Percentiles rank a stretch among this genome's conserved stretches.
These are phyloP conservation scores for Backusella mclennaniae DNA, from an alignment of 192 early-diverging fungal genomes.

Conservation along the genomic window DNA sequence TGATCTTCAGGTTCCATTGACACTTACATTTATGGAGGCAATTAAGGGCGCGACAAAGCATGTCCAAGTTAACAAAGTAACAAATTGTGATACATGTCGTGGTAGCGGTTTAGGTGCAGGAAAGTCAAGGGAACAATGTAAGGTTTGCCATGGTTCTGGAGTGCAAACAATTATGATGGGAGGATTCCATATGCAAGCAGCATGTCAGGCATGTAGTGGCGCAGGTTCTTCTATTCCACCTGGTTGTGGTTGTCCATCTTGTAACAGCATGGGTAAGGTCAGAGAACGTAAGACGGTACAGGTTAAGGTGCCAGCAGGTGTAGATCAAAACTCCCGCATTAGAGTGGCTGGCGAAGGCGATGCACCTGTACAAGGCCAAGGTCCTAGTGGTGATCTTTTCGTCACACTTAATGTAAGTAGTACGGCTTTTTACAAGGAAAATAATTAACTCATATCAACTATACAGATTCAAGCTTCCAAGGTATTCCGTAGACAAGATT, in stretches of 20 bases:
- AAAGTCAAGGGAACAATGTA: slow-evolving; percentile 67
- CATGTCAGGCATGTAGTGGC: slow-evolving; percentile 84
- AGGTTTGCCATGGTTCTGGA: slow-evolving; percentile 80
- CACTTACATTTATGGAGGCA: slow-evolving; percentile 89
- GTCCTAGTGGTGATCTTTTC: slow-evolving; percentile 80
- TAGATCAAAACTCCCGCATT: slow-evolving; percentile 81
- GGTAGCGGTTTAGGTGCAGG: slow-evolving; percentile 83
- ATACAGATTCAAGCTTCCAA: slow-evolving; percentile 40
- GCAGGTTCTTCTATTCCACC: slow-evolving; percentile 67
- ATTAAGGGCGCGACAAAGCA: slow-evolving; percentile 72
- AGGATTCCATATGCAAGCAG: slow-evolving; percentile 88
- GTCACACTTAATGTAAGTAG: slow-evolving; percentile 70
- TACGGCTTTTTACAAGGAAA: neutral
- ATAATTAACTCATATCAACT: neutral
- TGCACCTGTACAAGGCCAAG: slow-evolving; percentile 69
- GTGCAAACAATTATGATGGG: slow-evolving; percentile 78
- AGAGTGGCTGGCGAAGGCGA: slow-evolving; percentile 80
- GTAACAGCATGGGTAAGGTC: slow-evolving; percentile 80
- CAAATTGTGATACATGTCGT: slow-evolving; percentile 74
- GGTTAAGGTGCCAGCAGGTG: slow-evolving; percentile 83
- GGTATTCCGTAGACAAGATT: slow-evolving; percentile 82
- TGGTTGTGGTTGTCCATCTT: slow-evolving; percentile 71
- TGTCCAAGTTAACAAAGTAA: slow-evolving; percentile 65
- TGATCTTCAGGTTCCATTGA: slow-evolving; percentile 62
- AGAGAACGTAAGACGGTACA: slow-evolving; percentile 66